phyloP scores from a whole-genome alignment of 805 yeast genomes.

The Yarrowia sp. region DNA sequence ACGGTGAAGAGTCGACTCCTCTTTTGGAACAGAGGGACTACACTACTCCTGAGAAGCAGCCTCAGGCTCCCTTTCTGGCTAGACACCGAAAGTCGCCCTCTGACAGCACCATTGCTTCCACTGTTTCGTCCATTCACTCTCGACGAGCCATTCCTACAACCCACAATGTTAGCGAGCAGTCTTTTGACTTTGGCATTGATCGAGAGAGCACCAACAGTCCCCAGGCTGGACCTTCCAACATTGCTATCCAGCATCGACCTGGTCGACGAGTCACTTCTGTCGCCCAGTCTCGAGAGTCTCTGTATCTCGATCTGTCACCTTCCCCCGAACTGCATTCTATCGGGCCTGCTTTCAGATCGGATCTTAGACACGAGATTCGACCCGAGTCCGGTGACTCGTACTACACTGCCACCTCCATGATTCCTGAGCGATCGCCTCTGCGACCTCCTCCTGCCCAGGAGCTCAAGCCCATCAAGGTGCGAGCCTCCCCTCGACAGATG shows the following conservation, averaged over 20 bases:
- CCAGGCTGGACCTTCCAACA: neutral
- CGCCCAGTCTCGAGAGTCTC: conserved; percentile 16
- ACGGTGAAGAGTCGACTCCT: neutral
- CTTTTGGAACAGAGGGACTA: neutral
- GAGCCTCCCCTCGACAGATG: conserved; percentile 20
- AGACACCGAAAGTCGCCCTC: neutral
- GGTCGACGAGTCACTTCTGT: conserved; percentile 9
- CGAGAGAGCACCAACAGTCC: neutral
- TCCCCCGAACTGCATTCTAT: neutral
- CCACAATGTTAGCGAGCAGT: neutral
- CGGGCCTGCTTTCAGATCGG: neutral
- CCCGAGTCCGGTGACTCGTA: conserved; percentile 5
- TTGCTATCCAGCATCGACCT: neutral
- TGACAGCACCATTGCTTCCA: neutral
- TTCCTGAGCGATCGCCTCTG: neutral
- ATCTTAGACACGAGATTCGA: neutral
- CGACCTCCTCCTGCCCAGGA: neutral
- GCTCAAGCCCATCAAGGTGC: neutral
- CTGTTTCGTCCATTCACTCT: conserved; percentile 2
- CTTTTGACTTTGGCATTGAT: neutral
- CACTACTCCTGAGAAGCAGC: neutral
- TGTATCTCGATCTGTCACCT: conserved; percentile 10
- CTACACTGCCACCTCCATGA: neutral
- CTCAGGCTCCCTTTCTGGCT: neutral
- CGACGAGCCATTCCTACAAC: conserved; percentile 16